phyloP scores from a whole-genome alignment of 306 rosid species.

The Heteromeles arbutifolia region DNA sequence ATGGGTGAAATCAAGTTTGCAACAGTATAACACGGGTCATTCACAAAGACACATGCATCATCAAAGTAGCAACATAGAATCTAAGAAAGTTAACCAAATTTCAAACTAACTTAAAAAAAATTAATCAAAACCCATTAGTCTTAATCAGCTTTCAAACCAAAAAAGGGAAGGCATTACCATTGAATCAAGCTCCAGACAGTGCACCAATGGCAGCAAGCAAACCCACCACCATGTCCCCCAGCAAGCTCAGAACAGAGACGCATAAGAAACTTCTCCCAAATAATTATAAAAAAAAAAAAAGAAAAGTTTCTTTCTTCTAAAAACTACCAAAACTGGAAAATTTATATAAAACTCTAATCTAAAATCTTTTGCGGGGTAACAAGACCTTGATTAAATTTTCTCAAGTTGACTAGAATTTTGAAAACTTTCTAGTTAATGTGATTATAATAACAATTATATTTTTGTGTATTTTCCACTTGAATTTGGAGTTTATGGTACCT shows the following conservation, averaged over 20 bases:
- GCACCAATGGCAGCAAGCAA: conserved; percentile 4
- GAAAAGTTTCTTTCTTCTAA: too few species aligned
- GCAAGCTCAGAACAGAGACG: conserved; percentile 6
- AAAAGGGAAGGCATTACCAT: conserved; percentile 6
- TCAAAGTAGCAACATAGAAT: background rate
- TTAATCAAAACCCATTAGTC: background rate
- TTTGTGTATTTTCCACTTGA: background rate
- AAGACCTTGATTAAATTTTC: background rate
- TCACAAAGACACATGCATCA: background rate
- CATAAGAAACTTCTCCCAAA: background rate
- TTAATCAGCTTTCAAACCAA: background rate
- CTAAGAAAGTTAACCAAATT: background rate
- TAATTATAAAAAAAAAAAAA: too few species aligned
- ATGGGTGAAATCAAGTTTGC: background rate
- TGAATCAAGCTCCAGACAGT: conserved; percentile 10
- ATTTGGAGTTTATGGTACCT: background rate
- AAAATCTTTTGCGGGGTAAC: background rate
- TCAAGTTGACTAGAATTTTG: background rate
- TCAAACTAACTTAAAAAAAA: background rate
- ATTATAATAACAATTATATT: background rate
- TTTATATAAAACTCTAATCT: background rate
- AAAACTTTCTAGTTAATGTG: background rate
- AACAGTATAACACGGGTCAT: background rate
- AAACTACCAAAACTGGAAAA: background rate
- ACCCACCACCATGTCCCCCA: background rate